These are phyloP conservation scores for Dothideomycetes sp. DNA, from an alignment of 2,329 filamentous ascomycete species.

Conservation along the genomic window DNA sequence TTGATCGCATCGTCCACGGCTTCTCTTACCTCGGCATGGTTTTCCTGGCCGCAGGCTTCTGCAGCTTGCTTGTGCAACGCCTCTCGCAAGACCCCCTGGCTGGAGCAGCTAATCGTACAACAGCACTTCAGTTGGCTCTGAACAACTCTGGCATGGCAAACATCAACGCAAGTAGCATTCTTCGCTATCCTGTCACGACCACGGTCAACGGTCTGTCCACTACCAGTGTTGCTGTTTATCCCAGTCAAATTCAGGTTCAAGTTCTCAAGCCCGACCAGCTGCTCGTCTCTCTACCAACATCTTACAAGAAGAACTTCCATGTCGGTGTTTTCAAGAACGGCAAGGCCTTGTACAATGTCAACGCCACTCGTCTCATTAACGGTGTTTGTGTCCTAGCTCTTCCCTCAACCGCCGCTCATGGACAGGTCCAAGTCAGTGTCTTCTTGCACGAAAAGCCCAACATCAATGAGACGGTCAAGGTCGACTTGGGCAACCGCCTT, in stretches of 20 bases:
- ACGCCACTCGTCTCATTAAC: conserved; percentile 7
- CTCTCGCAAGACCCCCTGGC: not conserved
- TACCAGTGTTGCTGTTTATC: conserved; percentile 1
- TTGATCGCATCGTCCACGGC: not conserved
- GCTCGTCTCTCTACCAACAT: conserved; percentile 7
- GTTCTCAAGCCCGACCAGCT: conserved; percentile 10
- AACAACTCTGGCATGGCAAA: conserved; percentile 1
- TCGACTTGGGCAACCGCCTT: conserved; percentile 13
- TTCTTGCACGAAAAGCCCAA: not conserved
- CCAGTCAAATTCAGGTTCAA: conserved; percentile 5
- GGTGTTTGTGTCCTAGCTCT: conserved; percentile 5
- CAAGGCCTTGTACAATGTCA: conserved; percentile 1
- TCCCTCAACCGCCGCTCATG: conserved; percentile 7
- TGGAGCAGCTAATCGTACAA: not conserved
- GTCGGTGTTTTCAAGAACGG: conserved; percentile 5
- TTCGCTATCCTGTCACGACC: conserved; percentile 8
- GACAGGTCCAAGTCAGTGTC: conserved; percentile 7
- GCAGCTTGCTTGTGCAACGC: not conserved
- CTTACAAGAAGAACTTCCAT: conserved; percentile 6
- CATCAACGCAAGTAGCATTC: conserved; percentile 7
- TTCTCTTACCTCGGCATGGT: not conserved
- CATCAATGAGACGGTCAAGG: conserved; percentile 9
- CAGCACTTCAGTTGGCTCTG: conserved; percentile 2
- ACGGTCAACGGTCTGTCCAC: not conserved
- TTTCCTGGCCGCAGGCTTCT: not conserved